A percentile compares a stretch with the other conserved stretches of the same genome.
These are phyloP conservation scores for Prosopis cineraria DNA, from an alignment of 306 rosid species.

Conservation along the genomic window DNA sequence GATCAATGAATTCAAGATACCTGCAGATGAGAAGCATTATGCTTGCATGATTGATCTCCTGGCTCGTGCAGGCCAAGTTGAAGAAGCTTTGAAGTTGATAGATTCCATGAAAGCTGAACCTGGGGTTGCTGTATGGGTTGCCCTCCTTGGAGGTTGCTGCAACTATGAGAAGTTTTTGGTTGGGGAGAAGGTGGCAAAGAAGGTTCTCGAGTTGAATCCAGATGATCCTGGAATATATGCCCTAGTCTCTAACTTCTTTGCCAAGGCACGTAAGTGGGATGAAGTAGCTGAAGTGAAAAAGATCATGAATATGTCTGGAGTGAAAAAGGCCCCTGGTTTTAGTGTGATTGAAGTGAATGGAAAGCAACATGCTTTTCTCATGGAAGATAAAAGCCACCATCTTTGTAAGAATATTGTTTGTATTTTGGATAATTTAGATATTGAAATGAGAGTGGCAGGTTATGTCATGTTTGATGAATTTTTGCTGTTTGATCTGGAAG, in stretches of 20 bases:
- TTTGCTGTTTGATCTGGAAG: conserved; percentile 19
- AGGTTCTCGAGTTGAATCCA: conserved; percentile 42
- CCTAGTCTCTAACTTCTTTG: conserved; percentile 49
- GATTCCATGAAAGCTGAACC: conserved; percentile 38
- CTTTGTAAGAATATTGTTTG: conserved; percentile 30
- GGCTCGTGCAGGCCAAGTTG: conserved; percentile 51
- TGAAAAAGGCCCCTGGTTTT: conserved; percentile 48
- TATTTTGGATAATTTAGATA: conserved; percentile 39
- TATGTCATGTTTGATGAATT: conserved; percentile 22
- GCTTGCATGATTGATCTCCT: conserved; percentile 54
- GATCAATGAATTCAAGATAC: conserved; percentile 40
- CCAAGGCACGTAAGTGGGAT: conserved; percentile 46
- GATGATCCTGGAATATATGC: conserved; percentile 45
- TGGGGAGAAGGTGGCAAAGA: conserved; percentile 45
- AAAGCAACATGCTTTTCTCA: conserved; percentile 49
- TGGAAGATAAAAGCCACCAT: conserved; percentile 48
- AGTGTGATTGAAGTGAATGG: conserved; percentile 55
- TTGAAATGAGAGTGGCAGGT: conserved; percentile 39
- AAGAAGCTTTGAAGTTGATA: conserved; percentile 46
- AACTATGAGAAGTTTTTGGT: conserved; percentile 30
- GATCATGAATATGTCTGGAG: conserved; percentile 38
- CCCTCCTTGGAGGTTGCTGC: conserved; percentile 53
- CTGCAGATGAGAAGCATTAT: conserved; percentile 49
- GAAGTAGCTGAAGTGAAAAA: conserved; percentile 44
- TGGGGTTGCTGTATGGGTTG: conserved; percentile 47